Conservation (phyloP, 2,329 filamentous ascomycete species). For the Hypoxylon sp. region DNA sequence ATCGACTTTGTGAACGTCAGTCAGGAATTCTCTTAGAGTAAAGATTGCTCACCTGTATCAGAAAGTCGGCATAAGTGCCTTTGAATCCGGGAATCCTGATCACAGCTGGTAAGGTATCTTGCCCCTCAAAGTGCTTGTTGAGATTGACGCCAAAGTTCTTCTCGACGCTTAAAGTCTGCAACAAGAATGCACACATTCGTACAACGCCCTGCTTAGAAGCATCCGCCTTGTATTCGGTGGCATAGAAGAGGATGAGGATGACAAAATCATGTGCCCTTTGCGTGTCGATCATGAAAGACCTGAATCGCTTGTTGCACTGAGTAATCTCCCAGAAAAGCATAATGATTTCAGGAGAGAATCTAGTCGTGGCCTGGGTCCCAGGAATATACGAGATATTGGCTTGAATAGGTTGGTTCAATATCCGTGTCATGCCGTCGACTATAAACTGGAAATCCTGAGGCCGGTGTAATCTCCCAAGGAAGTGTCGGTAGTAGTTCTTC, state of each 20-base stretch:
- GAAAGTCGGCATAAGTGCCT: constrained; percentile 92
- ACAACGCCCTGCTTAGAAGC: constrained; percentile 90
- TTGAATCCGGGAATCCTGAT: constrained; percentile 87
- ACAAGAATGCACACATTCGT: constrained; percentile 95
- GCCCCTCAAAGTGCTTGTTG: constrained; percentile 88
- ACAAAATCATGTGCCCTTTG: constrained; percentile 94
- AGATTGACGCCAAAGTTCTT: constrained; percentile 89
- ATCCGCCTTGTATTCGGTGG: constrained; percentile 88
- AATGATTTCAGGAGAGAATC: constrained; percentile 94
- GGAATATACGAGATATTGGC: constrained; percentile 90
- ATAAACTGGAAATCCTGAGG: constrained; percentile 98
- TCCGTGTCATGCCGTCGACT: constrained; percentile 91
- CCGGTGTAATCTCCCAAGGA: constrained; percentile 87
- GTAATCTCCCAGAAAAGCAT: constrained; percentile 98
- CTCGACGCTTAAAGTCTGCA: constrained; percentile 95
- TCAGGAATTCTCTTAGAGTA: constrained; percentile 25
- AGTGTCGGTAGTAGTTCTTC: constrained; percentile 95
- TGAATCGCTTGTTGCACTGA: constrained; percentile 97
- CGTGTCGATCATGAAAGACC: constrained; percentile 96
- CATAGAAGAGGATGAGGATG: constrained; percentile 90
- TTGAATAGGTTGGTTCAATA: constrained; percentile 92
- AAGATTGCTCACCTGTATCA: constrained; percentile 78
- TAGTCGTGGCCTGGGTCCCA: constrained; percentile 81
- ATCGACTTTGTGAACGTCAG: constrained; percentile 73
- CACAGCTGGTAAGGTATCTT: constrained; percentile 84